Conservation (phyloP, 129 eudicot genomes). For the Sambucus nigra region DNA sequence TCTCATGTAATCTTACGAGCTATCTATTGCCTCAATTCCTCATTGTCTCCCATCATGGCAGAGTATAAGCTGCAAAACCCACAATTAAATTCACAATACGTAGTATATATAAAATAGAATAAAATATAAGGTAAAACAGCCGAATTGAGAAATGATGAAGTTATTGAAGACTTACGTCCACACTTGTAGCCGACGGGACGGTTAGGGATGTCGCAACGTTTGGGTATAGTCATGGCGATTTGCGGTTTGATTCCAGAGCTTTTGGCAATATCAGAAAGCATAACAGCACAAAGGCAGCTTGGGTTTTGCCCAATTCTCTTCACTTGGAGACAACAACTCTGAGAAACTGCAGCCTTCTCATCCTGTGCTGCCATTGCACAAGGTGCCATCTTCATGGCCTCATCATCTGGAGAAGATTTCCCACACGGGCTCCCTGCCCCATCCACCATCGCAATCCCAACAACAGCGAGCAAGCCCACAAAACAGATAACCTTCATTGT, state of each 20-base stretch:
- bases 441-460: slow-evolving; percentile 19
- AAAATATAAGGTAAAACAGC: not conserved
- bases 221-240: slow-evolving; percentile 49
- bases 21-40: not conserved
- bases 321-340: slow-evolving; percentile 34
- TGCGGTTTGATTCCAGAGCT: slow-evolving; percentile 32
- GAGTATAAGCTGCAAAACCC: slow-evolving; percentile 47
- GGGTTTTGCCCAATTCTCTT: slow-evolving; percentile 41
- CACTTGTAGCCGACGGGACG: slow-evolving; percentile 55
- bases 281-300: slow-evolving; percentile 46
- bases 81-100: not conserved
- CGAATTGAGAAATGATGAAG: not conserved
- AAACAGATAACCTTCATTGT: slow-evolving; percentile 14
- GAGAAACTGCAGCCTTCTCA: slow-evolving; percentile 25
- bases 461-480: slow-evolving; percentile 13
- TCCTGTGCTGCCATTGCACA: slow-evolving; percentile 44
- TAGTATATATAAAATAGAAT: not conserved
- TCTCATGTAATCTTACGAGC: slow-evolving; percentile 1
- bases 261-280: slow-evolving; percentile 41
- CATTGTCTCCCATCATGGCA: slow-evolving; percentile 28
- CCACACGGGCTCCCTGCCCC: slow-evolving; percentile 43
- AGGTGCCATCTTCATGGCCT: slow-evolving; percentile 46
- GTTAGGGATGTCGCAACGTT: slow-evolving; percentile 41
- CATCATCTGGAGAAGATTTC: slow-evolving; percentile 30
- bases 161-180: slow-evolving; percentile 28